Evolutionary conservation across 768 basidiomycete species (phyloP), one percentile per base, ranked within the genome.

Genomic region (Neoboletus subvelutipes): DNA sequence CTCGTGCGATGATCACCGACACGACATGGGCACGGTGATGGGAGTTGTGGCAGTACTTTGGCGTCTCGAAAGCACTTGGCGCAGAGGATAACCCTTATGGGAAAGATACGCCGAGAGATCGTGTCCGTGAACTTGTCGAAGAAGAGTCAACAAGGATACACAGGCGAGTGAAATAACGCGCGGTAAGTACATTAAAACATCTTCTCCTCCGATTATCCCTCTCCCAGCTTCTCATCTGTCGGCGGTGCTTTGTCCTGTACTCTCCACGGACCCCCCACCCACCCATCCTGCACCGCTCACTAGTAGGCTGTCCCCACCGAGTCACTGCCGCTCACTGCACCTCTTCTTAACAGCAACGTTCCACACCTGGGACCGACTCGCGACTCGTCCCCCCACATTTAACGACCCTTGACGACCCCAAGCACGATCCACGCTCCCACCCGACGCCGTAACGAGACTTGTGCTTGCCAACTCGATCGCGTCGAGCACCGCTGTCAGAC

Each of bases 131-230:
- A 58, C 56, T 55, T 10, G 59, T 45, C 50, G 48, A 55, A 62
- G 61, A 56, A 64, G 54, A 55, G 42, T 68, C 68, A 71, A 71
- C 69, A 71, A 64, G 64, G 7, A 64, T 52, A 71, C 67, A 71
- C 70, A 72, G 59, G 51, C 34, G 20, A 61, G 65, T 56, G 60
- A 58, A 59, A 56, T 61, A 53, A 41, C 52, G 29, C 33, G 43
- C 59, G 28, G 45, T 45, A 58, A 42, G 62, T 55, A 58, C 59
- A 61, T 67, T 68, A 66, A 66, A 40, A 45, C 58, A 43, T 56
- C 57, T 61, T 55, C 39, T 33, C 57, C 26, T 56, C 57, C 51
- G 34, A n/a, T 9, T 22, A 22, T 34, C 45, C 59, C 45, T 55
- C 51, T 45, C 46, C 49, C 59, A 54, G 40, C 28, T 13, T 36